Percentiles rank a stretch among this genome's conserved stretches.
Conservation (phyloP, 257 asterid species). For the Verbena officinalis region DNA sequence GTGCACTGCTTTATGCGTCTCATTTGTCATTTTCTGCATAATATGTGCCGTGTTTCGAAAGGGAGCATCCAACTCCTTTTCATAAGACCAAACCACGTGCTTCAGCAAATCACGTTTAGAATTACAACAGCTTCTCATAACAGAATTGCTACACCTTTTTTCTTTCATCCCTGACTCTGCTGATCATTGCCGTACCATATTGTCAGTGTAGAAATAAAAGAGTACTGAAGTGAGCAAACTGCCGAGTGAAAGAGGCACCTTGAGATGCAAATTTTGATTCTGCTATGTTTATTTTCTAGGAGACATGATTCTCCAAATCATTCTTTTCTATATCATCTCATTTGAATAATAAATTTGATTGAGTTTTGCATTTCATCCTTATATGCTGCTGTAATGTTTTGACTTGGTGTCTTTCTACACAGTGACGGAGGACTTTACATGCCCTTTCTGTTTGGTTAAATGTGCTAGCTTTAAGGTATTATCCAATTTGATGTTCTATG, state of each 20-base stretch:
- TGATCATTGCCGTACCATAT: background rate
- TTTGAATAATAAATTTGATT: slow-evolving; percentile 17
- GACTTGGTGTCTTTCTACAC: slow-evolving; percentile 40
- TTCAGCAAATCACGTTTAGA: background rate
- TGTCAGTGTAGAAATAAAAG: background rate
- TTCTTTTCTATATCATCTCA: background rate
- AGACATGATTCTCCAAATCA: slow-evolving; percentile 8
- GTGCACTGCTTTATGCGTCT: slow-evolving; percentile 1
- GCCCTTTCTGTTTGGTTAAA: slow-evolving; percentile 98
- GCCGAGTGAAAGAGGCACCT: background rate
- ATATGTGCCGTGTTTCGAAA: slow-evolving; percentile 4
- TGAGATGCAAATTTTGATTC: background rate
- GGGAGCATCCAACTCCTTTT: slow-evolving; percentile 5
- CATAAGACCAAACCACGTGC: background rate
- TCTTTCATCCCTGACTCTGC: slow-evolving; percentile 9
- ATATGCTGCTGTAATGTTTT: slow-evolving; percentile 31
- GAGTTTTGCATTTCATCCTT: slow-evolving; percentile 28
- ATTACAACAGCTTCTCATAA: background rate
- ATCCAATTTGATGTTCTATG: slow-evolving; percentile 27
- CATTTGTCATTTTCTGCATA: slow-evolving; percentile 19
- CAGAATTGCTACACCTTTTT: background rate
- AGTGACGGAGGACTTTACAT: slow-evolving; percentile 98
- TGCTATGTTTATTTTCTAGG: slow-evolving; percentile 1
- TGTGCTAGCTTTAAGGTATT: slow-evolving; percentile 94
- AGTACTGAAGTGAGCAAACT: background rate